Evolutionary conservation across 2,329 filamentous ascomycete genomes (phyloP).

Genomic region (Trichoderma afroharzianum): DNA sequence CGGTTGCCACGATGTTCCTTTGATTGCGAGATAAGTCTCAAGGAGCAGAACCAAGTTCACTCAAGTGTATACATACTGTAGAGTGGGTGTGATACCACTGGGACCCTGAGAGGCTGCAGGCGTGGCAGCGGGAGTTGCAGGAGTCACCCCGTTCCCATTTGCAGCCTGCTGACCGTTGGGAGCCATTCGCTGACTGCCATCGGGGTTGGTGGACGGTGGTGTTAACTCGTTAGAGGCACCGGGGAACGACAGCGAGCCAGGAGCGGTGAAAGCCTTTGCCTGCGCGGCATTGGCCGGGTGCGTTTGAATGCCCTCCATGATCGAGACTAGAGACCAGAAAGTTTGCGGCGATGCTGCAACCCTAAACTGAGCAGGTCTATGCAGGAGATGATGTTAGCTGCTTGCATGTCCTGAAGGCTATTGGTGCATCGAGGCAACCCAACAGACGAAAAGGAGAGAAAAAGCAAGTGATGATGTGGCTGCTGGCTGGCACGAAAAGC

Average conservation of each 20-base stretch:
- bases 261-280: slow-evolving; percentile 92
- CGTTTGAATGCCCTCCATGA: slow-evolving; percentile 86
- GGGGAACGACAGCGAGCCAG: slow-evolving; percentile 88
- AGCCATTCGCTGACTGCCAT: slow-evolving; percentile 36
- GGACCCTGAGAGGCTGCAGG: slow-evolving; percentile 78
- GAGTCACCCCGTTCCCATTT: slow-evolving; percentile 76
- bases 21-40: slow-evolving; percentile 51
- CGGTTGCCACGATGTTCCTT: slow-evolving; percentile 99
- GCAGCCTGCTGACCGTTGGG: slow-evolving; percentile 53
- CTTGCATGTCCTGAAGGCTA: slow-evolving; percentile 1
- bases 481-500: not conserved
- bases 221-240: slow-evolving; percentile 79
- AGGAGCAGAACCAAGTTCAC: slow-evolving; percentile 32
- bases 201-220: slow-evolving; percentile 70
- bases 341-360: slow-evolving; percentile 7
- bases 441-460: not conserved
- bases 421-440: not conserved
- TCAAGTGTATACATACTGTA: slow-evolving; percentile 80
- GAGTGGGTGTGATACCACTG: slow-evolving; percentile 84
- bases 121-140: slow-evolving; percentile 86
- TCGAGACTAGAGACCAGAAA: slow-evolving; percentile 33
- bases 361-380: slow-evolving; percentile 34
- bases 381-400: slow-evolving; percentile 26
- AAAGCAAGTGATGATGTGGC: not conserved
- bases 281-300: slow-evolving; percentile 88